Evolutionary conservation across 768 basidiomycete species (phyloP), one percentile per base, ranked within the genome.

Genomic region (Suillus cothurnatus): DNA sequence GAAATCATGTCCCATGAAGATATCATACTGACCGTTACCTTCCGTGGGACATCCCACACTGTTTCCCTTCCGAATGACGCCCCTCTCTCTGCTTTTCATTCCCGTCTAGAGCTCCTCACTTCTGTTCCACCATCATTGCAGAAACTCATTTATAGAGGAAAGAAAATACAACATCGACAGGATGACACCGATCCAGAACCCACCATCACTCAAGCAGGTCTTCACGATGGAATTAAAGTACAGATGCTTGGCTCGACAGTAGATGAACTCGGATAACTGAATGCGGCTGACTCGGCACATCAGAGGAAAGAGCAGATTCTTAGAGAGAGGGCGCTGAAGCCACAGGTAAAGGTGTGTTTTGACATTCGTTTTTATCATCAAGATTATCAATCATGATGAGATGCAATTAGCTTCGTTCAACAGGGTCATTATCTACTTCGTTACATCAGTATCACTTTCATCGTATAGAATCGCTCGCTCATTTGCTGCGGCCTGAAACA

Each of bases 141-240:
- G 78, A 94, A 93, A 70, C 79, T 93, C 49, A 73, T 93, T 11
- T 89, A 84, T 78, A 91, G 87, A 72, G 90, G 91, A 39, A 92
- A 89, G 80, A 84, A 78, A 61, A 64, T 73, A 38, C 75, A 21
- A 55, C 74, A 21, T 67, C 58, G 39, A 31, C 58, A 59, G 28
- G 26, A 59, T 41, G 58, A 28, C 26, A 28, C 39, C 21, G 71
- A 47, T 69, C 32, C 77, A 64, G 56, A 81, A 71, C 34, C 70
- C 80, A 69, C 74, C 15, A 56, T 84, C 3, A 4, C 71, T 71
- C 75, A 85, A 70, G 79, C 78, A 0, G 91, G 91, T n/a, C 71
- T 93, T 47, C 88, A 83, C 69, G 78, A 86, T 66, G 90, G 90
- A 9, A 70, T 79, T 58, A 93, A 89, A 74, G 76, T 93, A 6